Percentiles rank a stretch among this genome's conserved stretches.
phyloP scores from a whole-genome alignment of 73 alveolate genomes.

The Effrenium voratum region DNA sequence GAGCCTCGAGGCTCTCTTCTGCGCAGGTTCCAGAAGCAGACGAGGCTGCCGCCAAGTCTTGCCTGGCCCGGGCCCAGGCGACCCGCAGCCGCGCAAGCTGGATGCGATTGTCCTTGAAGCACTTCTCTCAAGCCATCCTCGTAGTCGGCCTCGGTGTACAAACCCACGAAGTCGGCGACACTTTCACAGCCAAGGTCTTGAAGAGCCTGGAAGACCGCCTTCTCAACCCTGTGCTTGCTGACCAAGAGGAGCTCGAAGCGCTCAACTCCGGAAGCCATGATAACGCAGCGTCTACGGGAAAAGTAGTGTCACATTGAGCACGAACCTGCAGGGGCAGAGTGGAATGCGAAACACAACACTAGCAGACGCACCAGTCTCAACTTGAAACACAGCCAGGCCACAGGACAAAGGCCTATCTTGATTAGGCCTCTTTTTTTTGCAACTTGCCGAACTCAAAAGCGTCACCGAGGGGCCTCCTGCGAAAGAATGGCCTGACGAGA shows the following conservation, averaged over 20 bases:
- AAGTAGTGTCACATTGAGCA: too few species aligned
- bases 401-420: too few species aligned
- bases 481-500: neutral
- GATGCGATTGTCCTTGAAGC: neutral
- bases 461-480: neutral
- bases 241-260: neutral
- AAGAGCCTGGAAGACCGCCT: neutral
- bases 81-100: constrained; percentile 20
- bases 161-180: constrained; percentile 45
- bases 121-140: constrained; percentile 33
- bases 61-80: constrained; percentile 28
- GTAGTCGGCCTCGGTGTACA: constrained; percentile 12
- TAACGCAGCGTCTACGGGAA: neutral
- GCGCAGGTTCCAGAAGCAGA: neutral
- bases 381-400: too few species aligned
- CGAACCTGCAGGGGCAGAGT: too few species aligned
- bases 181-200: neutral
- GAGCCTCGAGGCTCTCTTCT: constrained; percentile 5
- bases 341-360: too few species aligned
- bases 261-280: constrained; percentile 26
- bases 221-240: neutral
- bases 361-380: too few species aligned
- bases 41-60: neutral
- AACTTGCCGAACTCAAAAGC: too few species aligned
- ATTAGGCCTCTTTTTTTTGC: too few species aligned